These are phyloP conservation scores for Cytospora chrysosperma DNA, from an alignment of 2,329 filamentous ascomycete genomes.

Conservation along the genomic window DNA sequence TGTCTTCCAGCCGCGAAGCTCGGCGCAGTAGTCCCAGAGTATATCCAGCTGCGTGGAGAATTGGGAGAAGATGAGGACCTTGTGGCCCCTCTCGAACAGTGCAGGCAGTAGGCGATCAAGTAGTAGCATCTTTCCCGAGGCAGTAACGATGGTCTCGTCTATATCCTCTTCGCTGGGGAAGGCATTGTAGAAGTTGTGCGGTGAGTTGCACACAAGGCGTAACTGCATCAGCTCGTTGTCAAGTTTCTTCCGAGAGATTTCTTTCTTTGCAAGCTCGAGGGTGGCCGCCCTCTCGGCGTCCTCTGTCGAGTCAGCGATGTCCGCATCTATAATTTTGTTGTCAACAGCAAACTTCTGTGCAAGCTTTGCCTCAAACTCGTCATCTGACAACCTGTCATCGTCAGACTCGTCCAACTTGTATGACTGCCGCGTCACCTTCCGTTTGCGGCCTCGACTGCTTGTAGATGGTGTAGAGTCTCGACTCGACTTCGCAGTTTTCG, in stretches of 20 bases:
- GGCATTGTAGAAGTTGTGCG: conserved; percentile 95
- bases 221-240: conserved; percentile 93
- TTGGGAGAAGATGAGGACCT: conserved; percentile 93
- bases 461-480: conserved; percentile 70
- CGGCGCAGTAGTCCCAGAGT: conserved; percentile 77
- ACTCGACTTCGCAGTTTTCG: conserved; percentile 74
- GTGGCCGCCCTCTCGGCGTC: conserved; percentile 66
- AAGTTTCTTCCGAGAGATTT: conserved; percentile 87
- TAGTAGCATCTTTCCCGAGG: conserved; percentile 93
- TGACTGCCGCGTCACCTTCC: conserved; percentile 43
- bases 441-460: conserved; percentile 46
- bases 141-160: conserved; percentile 80
- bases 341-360: conserved; percentile 56
- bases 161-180: conserved; percentile 63
- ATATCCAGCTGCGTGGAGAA: conserved; percentile 95
- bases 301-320: conserved; percentile 47
- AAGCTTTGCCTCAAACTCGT: conserved; percentile 78
- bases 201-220: conserved; percentile 86
- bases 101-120: conserved; percentile 80
- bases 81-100: conserved; percentile 74
- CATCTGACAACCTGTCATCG: conserved; percentile 71
- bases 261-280: conserved; percentile 77
- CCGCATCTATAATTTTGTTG: conserved; percentile 36
- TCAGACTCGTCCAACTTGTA: conserved; percentile 59
- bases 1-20: conserved; percentile 75